These are phyloP conservation scores for Durusdinium trenchii DNA, from an alignment of 73 alveolate species.

Conservation along the genomic window DNA sequence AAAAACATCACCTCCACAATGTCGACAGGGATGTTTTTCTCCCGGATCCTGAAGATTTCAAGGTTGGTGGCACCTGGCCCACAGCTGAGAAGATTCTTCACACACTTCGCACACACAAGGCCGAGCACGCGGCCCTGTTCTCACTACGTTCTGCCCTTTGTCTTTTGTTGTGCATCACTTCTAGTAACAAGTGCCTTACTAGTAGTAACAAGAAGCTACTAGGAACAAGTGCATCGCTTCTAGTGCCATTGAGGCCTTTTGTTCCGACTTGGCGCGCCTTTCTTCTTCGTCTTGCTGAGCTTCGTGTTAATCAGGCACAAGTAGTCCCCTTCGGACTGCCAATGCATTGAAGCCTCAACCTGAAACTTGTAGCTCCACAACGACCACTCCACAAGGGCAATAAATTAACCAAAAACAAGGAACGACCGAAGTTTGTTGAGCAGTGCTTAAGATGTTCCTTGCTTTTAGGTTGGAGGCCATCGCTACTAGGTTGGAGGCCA, in stretches of 20 bases:
- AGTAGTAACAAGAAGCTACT: neutral
- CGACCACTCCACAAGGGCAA: neutral
- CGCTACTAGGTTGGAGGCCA: too few relatives aligned
- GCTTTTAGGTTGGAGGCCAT: too few relatives aligned
- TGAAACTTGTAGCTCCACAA: neutral
- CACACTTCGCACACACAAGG: neutral
- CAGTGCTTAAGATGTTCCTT: too few relatives aligned
- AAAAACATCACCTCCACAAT: slow-evolving; percentile 41
- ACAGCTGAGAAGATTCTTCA: neutral
- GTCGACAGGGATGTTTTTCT: slow-evolving; percentile 94
- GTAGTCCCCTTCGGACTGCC: slow-evolving; percentile 95
- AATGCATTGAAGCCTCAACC: slow-evolving; percentile 92
- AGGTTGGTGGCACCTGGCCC: slow-evolving; percentile 77
- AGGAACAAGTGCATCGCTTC: too few relatives aligned
- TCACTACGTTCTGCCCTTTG: neutral
- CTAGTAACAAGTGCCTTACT: neutral
- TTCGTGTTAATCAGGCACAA: slow-evolving; percentile 78
- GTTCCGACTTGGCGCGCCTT: neutral
- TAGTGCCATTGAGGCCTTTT: too few relatives aligned
- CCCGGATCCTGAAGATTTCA: slow-evolving; percentile 91
- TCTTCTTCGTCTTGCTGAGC: slow-evolving; percentile 81
- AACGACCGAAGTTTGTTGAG: too few relatives aligned
- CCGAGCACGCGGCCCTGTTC: neutral
- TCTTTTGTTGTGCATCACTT: neutral
- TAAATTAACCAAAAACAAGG: too few relatives aligned